Conservation (phyloP, 148 eudicot genomes). For the Suaeda aralocaspica region DNA sequence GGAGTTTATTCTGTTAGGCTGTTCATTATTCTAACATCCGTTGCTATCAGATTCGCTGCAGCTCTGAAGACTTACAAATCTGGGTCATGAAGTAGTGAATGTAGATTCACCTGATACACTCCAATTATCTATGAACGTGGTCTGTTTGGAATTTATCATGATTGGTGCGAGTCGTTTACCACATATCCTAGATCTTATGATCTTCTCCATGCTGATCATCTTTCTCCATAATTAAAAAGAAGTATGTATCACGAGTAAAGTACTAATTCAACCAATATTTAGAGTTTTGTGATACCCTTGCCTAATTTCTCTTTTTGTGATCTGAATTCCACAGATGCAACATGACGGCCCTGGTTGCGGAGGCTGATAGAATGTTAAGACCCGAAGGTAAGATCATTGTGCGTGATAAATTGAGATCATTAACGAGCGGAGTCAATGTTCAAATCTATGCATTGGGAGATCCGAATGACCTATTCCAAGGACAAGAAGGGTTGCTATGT, state of each 20-base stretch:
- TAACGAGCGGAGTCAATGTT: slow-evolving; percentile 43
- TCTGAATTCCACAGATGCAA: slow-evolving; percentile 39
- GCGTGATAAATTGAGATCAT: slow-evolving; percentile 54
- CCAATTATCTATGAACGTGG: slow-evolving; percentile 77
- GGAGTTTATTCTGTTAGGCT: neutral
- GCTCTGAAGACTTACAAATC: slow-evolving; percentile 60
- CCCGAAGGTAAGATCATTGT: slow-evolving; percentile 62
- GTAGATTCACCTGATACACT: slow-evolving; percentile 70
- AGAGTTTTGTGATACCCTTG: neutral
- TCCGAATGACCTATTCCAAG: slow-evolving; percentile 51
- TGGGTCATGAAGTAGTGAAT: slow-evolving; percentile 83
- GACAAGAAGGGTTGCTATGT: slow-evolving; percentile 58
- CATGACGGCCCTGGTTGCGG: slow-evolving; percentile 46
- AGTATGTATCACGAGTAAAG: slow-evolving; percentile 29
- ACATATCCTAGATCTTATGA: slow-evolving; percentile 83
- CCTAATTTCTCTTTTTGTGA: neutral
- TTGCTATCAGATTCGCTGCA: slow-evolving; percentile 60
- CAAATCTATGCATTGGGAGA: slow-evolving; percentile 55
- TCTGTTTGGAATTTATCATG: slow-evolving; percentile 75
- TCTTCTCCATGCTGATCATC: slow-evolving; percentile 77
- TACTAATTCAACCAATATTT: neutral
- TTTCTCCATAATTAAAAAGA: slow-evolving; percentile 61
- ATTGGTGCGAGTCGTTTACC: slow-evolving; percentile 81
- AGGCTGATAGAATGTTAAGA: slow-evolving; percentile 55
- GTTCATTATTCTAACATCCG: neutral